Conservation (phyloP, 495 filamentous ascomycete genomes). For the Aspergillus egyptiacus region DNA sequence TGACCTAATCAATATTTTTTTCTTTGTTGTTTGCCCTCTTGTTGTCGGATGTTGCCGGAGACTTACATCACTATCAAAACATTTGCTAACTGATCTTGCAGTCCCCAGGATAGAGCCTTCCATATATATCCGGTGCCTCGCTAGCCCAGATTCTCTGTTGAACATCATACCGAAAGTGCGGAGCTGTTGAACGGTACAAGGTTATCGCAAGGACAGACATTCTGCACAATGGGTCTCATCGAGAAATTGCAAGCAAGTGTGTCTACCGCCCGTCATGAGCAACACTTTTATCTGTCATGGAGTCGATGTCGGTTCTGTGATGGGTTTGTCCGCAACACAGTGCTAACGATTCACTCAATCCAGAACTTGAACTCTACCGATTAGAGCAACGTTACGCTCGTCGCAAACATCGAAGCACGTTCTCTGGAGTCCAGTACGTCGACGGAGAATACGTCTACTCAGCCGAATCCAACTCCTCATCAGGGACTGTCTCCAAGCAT, state of each 20-base stretch:
- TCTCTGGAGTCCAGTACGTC: conserved; percentile 81
- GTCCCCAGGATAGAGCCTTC: neutral
- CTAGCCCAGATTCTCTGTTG: neutral
- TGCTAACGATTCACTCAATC: conserved; percentile 20
- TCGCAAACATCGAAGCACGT: conserved; percentile 78
- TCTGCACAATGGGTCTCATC: conserved; percentile 46
- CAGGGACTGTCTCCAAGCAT: conserved; percentile 38
- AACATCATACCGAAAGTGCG: neutral
- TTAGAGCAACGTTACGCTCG: conserved; percentile 89
- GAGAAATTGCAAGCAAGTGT: conserved; percentile 54
- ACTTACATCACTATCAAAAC: neutral
- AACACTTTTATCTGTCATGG: neutral
- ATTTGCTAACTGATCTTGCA: neutral
- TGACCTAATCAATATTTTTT: neutral
- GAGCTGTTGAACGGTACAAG: neutral
- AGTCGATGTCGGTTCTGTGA: neutral
- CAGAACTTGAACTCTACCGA: conserved; percentile 79
- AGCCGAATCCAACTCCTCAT: conserved; percentile 31
- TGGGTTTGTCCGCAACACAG: neutral
- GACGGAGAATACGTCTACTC: conserved; percentile 85
- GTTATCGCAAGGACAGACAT: neutral
- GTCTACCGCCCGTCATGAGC: neutral
- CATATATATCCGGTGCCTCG: neutral
- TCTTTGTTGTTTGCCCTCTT: neutral
- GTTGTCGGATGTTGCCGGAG: neutral